Evolutionary conservation across 345 rosid species (phyloP).

Genomic region (Linum usitatissimum): DNA sequence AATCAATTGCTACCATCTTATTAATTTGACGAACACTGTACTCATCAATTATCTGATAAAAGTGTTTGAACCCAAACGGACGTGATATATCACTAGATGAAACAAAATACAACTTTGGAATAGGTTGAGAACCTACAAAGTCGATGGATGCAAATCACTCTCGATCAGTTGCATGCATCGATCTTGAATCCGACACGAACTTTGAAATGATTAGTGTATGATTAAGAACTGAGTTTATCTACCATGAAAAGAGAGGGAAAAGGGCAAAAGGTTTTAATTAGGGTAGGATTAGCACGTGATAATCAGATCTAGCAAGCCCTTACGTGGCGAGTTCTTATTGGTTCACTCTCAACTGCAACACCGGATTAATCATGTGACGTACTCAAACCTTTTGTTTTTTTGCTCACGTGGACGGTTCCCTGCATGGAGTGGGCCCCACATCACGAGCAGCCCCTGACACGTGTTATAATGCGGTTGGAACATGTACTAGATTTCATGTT

Average conservation of each 20-base stretch:
- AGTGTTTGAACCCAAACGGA: no score
- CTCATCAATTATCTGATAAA: no score
- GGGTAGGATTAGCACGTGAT: neutral
- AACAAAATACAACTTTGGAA: no score
- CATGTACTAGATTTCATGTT: constrained; percentile 14
- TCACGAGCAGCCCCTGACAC: constrained; percentile 32
- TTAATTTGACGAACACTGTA: no score
- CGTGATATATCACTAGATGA: no score
- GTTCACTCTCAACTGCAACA: neutral
- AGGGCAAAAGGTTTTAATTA: neutral
- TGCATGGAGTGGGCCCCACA: constrained; percentile 24
- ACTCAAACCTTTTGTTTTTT: neutral
- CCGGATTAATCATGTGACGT: constrained; percentile 25
- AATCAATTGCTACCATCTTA: no score
- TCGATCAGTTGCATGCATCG: no score
- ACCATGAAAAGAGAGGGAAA: neutral
- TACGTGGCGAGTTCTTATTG: constrained; percentile 20
- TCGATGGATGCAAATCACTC: no score
- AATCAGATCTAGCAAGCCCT: constrained; percentile 6
- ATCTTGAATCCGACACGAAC: no score
- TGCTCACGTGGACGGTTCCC: constrained; percentile 42
- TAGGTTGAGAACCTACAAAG: no score
- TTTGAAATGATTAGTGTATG: neutral
- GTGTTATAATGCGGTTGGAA: constrained; percentile 24
- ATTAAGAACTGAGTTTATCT: neutral